phyloP scores from a whole-genome alignment of 306 rosid genomes.

The Lagenaria siceraria region DNA sequence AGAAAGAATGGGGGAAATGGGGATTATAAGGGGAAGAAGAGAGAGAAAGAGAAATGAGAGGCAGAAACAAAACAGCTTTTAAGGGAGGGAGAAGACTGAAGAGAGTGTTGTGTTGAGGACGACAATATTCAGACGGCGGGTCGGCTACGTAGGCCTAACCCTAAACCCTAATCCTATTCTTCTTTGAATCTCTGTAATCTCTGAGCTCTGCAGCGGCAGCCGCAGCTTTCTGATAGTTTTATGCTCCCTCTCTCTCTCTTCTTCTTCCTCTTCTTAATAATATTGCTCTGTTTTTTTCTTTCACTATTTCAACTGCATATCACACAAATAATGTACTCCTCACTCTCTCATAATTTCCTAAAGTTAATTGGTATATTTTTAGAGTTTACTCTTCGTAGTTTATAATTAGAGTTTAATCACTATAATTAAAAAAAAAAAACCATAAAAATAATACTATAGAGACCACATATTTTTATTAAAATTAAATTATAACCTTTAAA shows the following conservation, averaged over 20 bases:
- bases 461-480: no score
- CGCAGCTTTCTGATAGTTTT: neutral
- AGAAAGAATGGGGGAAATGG: neutral
- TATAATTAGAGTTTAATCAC: no score
- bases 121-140: constrained; percentile 51
- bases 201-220: neutral
- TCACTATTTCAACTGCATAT: neutral
- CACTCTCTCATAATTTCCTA: neutral
- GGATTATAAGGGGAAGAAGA: constrained; percentile 21
- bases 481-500: no score
- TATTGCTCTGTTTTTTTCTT: neutral
- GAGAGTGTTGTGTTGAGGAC: constrained; percentile 44
- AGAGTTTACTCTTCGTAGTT: no score
- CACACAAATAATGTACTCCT: neutral
- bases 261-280: neutral
- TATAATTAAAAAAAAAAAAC: no score
- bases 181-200: neutral
- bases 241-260: neutral
- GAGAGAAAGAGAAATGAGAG: constrained; percentile 26
- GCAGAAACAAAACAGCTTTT: constrained; percentile 58
- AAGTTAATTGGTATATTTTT: no score
- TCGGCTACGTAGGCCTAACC: constrained; percentile 3
- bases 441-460: no score
- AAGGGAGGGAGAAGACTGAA: neutral
- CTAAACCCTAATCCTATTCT: neutral